phyloP scores from a whole-genome alignment of 2,329 filamentous ascomycete species.

The Pseudonectria foliicola region DNA sequence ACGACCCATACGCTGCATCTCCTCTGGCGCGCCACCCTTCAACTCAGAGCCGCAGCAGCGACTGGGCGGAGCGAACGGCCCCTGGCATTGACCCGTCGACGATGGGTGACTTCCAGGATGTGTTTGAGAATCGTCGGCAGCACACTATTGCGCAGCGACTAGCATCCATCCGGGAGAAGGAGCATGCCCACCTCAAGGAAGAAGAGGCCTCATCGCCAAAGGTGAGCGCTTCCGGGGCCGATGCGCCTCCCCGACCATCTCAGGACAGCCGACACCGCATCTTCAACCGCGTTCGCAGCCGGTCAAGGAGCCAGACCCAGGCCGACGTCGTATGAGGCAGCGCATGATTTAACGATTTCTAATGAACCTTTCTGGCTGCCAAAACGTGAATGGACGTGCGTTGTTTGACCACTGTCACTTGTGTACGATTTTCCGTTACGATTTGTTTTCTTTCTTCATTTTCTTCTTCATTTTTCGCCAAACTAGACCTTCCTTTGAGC shows the following conservation, averaged over 20 bases:
- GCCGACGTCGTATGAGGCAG: conserved; percentile 21
- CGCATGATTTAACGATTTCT: background rate
- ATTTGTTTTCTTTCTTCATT: no score
- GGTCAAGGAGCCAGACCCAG: conserved; percentile 20
- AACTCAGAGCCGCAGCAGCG: conserved; percentile 10
- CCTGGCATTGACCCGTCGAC: conserved; percentile 24
- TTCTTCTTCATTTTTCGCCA: no score
- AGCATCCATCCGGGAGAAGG: conserved; percentile 32
- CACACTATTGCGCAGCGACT: conserved; percentile 28
- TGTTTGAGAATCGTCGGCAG: conserved; percentile 37
- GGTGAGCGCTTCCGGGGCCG: conserved; percentile 23
- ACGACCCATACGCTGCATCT: conserved; percentile 4
- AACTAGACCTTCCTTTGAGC: no score
- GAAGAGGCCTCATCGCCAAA: conserved; percentile 16
- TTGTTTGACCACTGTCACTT: no score
- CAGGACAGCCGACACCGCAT: conserved; percentile 24
- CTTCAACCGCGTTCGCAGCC: conserved; percentile 22
- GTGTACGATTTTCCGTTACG: no score
- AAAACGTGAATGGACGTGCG: background rate
- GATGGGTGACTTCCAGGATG: conserved; percentile 37
- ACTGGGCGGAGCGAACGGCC: conserved; percentile 8
- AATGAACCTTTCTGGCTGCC: background rate
- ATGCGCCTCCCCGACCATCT: conserved; percentile 13
- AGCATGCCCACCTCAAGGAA: conserved; percentile 22
- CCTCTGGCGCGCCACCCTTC: conserved; percentile 9